These are phyloP conservation scores for Blastocladiella britannica DNA, from an alignment of 192 early-diverging fungal genomes.

Conservation along the genomic window DNA sequence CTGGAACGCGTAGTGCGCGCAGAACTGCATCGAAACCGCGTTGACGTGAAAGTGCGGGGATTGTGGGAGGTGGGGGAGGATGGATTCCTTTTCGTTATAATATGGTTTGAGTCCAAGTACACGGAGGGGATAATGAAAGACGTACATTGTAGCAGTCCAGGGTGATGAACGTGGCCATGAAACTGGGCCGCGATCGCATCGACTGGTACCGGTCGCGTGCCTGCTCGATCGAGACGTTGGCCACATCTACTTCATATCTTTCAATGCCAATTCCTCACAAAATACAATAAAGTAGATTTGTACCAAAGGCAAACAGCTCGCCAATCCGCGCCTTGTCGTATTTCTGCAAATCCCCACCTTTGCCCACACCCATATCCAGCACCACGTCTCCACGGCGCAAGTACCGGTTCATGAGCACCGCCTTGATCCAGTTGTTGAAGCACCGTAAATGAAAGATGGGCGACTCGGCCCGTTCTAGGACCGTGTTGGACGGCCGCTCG, in stretches of 20 bases:
- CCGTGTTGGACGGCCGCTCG: slow-evolving; percentile 55
- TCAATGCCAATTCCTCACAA: slow-evolving; percentile 4
- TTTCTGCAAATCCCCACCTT: slow-evolving; percentile 75
- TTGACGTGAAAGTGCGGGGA: slow-evolving; percentile 15
- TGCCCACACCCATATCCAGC: slow-evolving; percentile 86
- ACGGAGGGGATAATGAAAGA: not conserved
- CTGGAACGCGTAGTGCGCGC: slow-evolving; percentile 88
- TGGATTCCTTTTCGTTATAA: slow-evolving; percentile 6
- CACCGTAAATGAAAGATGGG: slow-evolving; percentile 64
- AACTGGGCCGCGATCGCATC: slow-evolving; percentile 52
- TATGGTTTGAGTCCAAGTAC: not conserved
- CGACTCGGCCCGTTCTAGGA: slow-evolving; percentile 52
- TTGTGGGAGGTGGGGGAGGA: not conserved
- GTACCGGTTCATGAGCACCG: slow-evolving; percentile 55
- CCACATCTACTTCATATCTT: slow-evolving; percentile 45
- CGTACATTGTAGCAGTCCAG: slow-evolving; percentile 69
- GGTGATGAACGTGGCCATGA: too few species aligned
- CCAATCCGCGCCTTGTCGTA: slow-evolving; percentile 50
- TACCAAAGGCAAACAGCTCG: slow-evolving; percentile 59
- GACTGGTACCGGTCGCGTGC: slow-evolving; percentile 42
- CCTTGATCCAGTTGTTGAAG: slow-evolving; percentile 97
- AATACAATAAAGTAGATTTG: slow-evolving; percentile 2
- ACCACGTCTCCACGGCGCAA: slow-evolving; percentile 30
- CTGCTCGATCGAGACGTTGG: slow-evolving; percentile 63
- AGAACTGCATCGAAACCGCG: slow-evolving; percentile 89